These are phyloP conservation scores for Mycosphaerelloides madeirae DNA, from an alignment of 2,329 filamentous ascomycete genomes.

Conservation along the genomic window DNA sequence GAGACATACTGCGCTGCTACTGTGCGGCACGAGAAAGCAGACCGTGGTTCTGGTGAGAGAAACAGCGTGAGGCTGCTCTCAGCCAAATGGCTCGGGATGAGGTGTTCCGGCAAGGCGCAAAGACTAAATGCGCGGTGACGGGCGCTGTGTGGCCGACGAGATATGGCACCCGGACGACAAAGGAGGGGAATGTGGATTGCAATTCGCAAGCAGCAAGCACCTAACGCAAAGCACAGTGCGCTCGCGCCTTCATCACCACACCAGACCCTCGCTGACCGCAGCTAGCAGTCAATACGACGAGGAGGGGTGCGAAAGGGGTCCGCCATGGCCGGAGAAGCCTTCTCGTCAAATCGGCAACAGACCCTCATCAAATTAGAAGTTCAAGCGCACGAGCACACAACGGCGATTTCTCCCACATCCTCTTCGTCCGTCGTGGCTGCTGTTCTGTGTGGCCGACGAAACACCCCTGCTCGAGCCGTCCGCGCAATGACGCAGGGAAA, in stretches of 20 bases:
- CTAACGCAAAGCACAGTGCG: not conserved
- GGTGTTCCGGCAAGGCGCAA: constrained; percentile 6
- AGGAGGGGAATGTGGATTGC: not conserved
- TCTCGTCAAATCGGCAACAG: too few relatives aligned
- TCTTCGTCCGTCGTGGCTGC: too few relatives aligned
- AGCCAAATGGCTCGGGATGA: constrained; percentile 6
- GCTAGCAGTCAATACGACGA: too few relatives aligned
- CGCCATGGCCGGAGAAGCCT: too few relatives aligned
- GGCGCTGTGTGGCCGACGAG: constrained; percentile 1
- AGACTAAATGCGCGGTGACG: constrained; percentile 5
- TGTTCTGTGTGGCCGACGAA: too few relatives aligned
- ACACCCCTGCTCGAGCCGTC: too few relatives aligned
- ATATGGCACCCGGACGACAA: not conserved
- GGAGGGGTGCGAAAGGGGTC: too few relatives aligned
- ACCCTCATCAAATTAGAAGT: too few relatives aligned
- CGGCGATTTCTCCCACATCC: too few relatives aligned
- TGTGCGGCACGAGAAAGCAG: constrained; percentile 1
- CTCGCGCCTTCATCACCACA: not conserved
- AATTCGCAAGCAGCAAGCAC: not conserved
- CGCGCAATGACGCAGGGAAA: too few relatives aligned
- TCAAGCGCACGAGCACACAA: too few relatives aligned
- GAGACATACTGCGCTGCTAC: not conserved
- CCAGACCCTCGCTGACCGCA: too few relatives aligned
- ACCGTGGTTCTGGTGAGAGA: constrained; percentile 1
- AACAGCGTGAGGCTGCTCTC: not conserved